Conservation (phyloP, 2,329 filamentous ascomycete species). For the Podosphaera xanthii region DNA sequence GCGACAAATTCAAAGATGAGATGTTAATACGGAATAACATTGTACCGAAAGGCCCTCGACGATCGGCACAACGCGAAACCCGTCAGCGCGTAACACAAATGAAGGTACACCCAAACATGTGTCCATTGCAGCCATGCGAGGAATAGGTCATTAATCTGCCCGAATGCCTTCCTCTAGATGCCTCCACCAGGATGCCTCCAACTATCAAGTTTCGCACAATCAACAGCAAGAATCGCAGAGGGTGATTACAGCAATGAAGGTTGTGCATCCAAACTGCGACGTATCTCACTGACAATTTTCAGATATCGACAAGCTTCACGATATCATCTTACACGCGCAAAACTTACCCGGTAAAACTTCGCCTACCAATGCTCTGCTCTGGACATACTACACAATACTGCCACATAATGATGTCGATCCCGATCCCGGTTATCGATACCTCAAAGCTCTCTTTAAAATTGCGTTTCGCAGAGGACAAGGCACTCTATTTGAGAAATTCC, state of each 20-base stretch:
- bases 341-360: slow-evolving; percentile 31
- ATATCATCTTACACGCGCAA: slow-evolving; percentile 53
- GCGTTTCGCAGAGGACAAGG: slow-evolving; percentile 36
- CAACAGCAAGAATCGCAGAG: slow-evolving; percentile 11
- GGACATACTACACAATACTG: slow-evolving; percentile 59
- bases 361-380: slow-evolving; percentile 57
- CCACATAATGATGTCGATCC: slow-evolving; percentile 43
- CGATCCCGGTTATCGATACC: slow-evolving; percentile 53
- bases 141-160: background rate
- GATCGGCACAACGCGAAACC: background rate
- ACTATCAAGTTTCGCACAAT: slow-evolving; percentile 10
- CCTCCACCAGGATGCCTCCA: slow-evolving; percentile 10
- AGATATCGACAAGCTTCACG: slow-evolving; percentile 63
- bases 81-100: background rate
- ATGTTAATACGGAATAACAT: too few species aligned
- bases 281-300: background rate
- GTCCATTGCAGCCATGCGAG: slow-evolving; percentile 6
- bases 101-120: background rate
- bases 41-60: too few species aligned
- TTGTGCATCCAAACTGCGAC: slow-evolving; percentile 14
- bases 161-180: slow-evolving; percentile 15
- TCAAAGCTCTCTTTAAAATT: slow-evolving; percentile 59
- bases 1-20: too few species aligned
- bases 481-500: slow-evolving; percentile 46
- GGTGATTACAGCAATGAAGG: slow-evolving; percentile 38